A percentile compares a stretch with the other conserved stretches of the same genome.
These are phyloP conservation scores for Pseudohalonectria lignicola DNA, from an alignment of 2,329 filamentous ascomycete species.

Conservation along the genomic window DNA sequence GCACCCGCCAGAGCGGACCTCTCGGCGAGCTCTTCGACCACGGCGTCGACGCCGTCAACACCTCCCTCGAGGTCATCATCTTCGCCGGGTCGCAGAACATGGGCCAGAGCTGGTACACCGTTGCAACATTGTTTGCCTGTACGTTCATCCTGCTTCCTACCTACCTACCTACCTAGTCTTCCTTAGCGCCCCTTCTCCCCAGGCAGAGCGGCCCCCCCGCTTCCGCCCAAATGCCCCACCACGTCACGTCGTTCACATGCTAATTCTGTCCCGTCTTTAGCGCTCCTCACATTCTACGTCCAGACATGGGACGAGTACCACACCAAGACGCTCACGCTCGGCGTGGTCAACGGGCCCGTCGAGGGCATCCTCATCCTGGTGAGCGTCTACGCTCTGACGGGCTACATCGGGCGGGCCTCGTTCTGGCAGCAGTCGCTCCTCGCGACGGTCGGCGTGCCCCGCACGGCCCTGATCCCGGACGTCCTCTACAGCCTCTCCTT, in stretches of 20 bases:
- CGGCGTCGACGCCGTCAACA: conserved; percentile 94
- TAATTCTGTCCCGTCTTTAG: conserved; percentile 29
- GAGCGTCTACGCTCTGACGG: conserved; percentile 72
- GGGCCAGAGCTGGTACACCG: conserved; percentile 83
- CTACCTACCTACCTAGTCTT: conserved; percentile 6
- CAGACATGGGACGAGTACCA: conserved; percentile 99
- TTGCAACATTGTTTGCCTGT: conserved; percentile 75
- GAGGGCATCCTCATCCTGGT: conserved; percentile 85
- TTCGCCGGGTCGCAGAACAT: conserved; percentile 91
- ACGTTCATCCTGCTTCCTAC: too few relatives aligned
- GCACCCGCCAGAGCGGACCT: conserved; percentile 85
- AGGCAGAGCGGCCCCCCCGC: too few relatives aligned
- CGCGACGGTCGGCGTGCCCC: conserved; percentile 55
- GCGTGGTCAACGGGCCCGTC: conserved; percentile 85
- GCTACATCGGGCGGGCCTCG: conserved; percentile 72
- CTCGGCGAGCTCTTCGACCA: conserved; percentile 96
- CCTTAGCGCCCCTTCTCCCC: not conserved
- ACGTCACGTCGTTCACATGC: conserved; percentile 7
- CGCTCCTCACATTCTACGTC: conserved; percentile 91
- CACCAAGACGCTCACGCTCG: conserved; percentile 88
- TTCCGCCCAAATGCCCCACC: too few relatives aligned
- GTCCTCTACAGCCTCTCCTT: conserved; percentile 69
- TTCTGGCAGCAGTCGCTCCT: conserved; percentile 89
- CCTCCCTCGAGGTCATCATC: conserved; percentile 81
- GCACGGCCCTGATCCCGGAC: conserved; percentile 54